phyloP scores from a whole-genome alignment of 805 yeast genomes.

The Suhomyces vadensis region DNA sequence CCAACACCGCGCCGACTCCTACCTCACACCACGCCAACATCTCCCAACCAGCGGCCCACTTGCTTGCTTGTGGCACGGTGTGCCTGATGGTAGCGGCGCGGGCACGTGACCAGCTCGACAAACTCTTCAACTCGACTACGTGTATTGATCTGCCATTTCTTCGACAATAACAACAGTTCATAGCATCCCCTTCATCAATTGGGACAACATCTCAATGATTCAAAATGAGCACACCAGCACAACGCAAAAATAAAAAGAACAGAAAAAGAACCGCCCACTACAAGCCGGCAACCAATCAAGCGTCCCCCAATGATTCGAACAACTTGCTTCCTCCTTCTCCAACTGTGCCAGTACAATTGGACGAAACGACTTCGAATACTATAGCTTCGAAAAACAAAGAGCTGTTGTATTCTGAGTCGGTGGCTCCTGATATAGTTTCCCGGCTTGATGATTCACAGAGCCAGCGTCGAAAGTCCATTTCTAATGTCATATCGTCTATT shows the following conservation, averaged over 20 bases:
- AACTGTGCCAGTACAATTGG: background rate
- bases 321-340: background rate
- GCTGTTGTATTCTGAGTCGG: background rate
- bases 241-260: constrained; percentile 6
- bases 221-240: constrained; percentile 3
- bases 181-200: background rate
- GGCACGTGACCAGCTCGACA: constrained; percentile 1
- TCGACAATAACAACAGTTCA: background rate
- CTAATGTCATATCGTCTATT: constrained; percentile 7
- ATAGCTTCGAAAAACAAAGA: background rate
- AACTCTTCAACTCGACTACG: constrained; percentile 2
- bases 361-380: background rate
- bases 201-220: constrained; percentile 2
- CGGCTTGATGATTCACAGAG: background rate
- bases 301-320: background rate
- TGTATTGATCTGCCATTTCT: background rate
- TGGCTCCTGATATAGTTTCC: background rate
- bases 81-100: no score
- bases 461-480: constrained; percentile 8
- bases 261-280: constrained; percentile 5
- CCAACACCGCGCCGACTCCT: no score
- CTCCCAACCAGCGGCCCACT: no score
- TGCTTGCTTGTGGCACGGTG: no score
- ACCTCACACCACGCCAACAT: no score
- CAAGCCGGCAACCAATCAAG: background rate